Evolutionary conservation across 441 rosid species (phyloP), one percentile per base, ranked within the genome.

Genomic region (Erodium texanum): DNA sequence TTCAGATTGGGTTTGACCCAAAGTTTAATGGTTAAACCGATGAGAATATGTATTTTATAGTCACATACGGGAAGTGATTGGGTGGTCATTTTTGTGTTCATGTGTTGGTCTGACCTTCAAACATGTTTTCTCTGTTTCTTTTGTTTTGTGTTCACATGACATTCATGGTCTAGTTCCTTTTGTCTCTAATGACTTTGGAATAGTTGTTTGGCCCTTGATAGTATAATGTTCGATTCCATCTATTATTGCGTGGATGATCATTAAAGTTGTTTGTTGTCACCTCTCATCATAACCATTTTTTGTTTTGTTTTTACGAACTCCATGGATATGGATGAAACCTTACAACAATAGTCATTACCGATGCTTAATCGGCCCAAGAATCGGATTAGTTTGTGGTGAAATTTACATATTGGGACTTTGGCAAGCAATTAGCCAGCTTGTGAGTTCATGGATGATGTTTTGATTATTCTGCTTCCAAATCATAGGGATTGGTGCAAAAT

Each of bases 241-340:
- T n/a, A n/a, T n/a, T 29, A 7, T 29, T 29, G 34, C 6, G 34
- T 29, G 34, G 34, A 38, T 38, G 45, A 38, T 38, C 11, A 7
- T 38, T 38, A 12, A 38, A 38, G 7, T 3, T 38, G 45, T 7
- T 4, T 38, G 45, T 38, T 38, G 2, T n/a, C 58, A 45, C 12
- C 34, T 29, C 34, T 29, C 34, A 29, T 7, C 3, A 29, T 29
- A 52, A n/a, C 16, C 58, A 15, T 52, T n/a, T n/a, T n/a, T n/a
- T 52, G n/a, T n/a, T 52, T 3, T 52, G 20, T 52, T 22, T 66
- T 66, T 67, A 68, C 84, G 91, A 97, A 81, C 76, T 65, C 90
- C 89, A 32, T 89, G 87, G 74, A 89, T 89, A 69, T 91, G 99
- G 99, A 87, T 77, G 89, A 93, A 89, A 82, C 96, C 99, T 16